A percentile compares a stretch with the other conserved stretches of the same genome.
These are phyloP conservation scores for Penicillium verhagenii DNA, from an alignment of 495 filamentous ascomycete species.

Conservation along the genomic window DNA sequence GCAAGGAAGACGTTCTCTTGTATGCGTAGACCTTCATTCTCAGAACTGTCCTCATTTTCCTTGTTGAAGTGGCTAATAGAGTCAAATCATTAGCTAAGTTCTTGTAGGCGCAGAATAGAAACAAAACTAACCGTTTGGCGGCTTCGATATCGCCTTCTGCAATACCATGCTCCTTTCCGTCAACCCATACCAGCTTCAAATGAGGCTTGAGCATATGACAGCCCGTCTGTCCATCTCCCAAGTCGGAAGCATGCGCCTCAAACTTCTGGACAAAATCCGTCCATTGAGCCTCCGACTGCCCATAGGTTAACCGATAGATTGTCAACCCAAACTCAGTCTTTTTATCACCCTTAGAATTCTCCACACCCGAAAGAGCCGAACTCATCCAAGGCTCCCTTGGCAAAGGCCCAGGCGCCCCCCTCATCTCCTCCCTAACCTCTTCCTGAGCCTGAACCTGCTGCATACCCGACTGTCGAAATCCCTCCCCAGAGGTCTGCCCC, in stretches of 20 bases:
- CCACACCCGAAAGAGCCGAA: not conserved
- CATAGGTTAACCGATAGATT: slow-evolving; percentile 33
- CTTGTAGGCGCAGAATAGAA: not conserved
- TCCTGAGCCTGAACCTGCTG: slow-evolving; percentile 20
- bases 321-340: slow-evolving; percentile 18
- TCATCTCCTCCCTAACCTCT: slow-evolving; percentile 12
- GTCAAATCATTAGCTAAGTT: not conserved
- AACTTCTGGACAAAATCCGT: slow-evolving; percentile 20
- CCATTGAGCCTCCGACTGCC: slow-evolving; percentile 29
- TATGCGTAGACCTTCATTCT: not conserved
- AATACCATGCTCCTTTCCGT: slow-evolving; percentile 29
- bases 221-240: slow-evolving; percentile 27
- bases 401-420: slow-evolving; percentile 18
- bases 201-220: slow-evolving; percentile 20
- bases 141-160: slow-evolving; percentile 28
- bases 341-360: not conserved
- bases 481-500: not conserved
- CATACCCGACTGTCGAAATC: slow-evolving; percentile 1
- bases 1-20: slow-evolving; percentile 13
- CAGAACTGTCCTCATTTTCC: not conserved
- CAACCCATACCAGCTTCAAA: slow-evolving; percentile 33
- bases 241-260: slow-evolving; percentile 24
- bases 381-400: slow-evolving; percentile 19
- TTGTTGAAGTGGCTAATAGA: not conserved
- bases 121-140: slow-evolving; percentile 23